Base-by-base conservation (phyloP, 2,329 filamentous ascomycete species). In the Clonostachys sp. region DNA sequence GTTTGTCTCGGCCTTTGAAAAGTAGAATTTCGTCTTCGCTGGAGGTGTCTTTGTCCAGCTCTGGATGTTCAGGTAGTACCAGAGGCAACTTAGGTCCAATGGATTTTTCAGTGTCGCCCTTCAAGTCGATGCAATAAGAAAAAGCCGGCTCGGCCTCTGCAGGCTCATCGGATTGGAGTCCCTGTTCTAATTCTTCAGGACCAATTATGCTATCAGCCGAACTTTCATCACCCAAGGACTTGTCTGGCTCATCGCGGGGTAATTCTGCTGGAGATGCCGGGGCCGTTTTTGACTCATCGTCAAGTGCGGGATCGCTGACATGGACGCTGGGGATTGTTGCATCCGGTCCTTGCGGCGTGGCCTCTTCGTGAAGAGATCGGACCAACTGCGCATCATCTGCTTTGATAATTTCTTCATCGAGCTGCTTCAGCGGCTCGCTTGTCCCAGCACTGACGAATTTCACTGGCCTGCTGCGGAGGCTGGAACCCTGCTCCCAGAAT, bases 11-110 rank as follows among this genome's bases (percentile, higher is more conserved):
- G 38, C 83, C 83, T 49, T 72, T 77, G 59, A 88, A 89, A 0
- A 89, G 57, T 42, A 91, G 82, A 6, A 89, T 71, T 53, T 96
- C 89, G 43, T 88, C 65, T 12, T 65, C 87, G 57, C 84, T 87
- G 0, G 86, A 88, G 42, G 50, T 60, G 35, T 53, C 59, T 10
- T 57, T 57, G 18, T 53, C 51, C 2, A 57, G 60, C 1, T 45
- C 50, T 6, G 52, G 45, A 36, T 52, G 51, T 9, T 57, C 53
- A 13, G 57, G 53, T 13, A 55, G 48, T 12, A 50, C 30, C 9
- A 55, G 39, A 8, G 0, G 46, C 24, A 16, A 10, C 16, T 20
- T 44, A n/a, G 12, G 17, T 12, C 20, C 39, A 50, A 6, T 42
- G 24, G 12, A n/a, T 17, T 45, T 44, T 8, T 41, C 17, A 17